These are phyloP conservation scores for Rheum nobile DNA, from an alignment of 148 eudicot species.

Conservation along the genomic window DNA sequence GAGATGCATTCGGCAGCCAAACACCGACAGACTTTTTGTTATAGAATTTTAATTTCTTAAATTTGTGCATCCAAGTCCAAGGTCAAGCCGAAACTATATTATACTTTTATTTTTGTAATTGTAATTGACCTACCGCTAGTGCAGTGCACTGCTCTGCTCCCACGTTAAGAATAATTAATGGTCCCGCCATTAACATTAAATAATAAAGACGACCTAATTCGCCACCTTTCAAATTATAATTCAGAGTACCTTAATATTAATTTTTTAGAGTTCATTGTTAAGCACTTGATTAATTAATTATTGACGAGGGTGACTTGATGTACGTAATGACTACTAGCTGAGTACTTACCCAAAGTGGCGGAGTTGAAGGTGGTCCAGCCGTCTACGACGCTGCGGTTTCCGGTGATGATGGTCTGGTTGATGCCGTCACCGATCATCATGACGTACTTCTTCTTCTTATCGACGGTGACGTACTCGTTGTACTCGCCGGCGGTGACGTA, in stretches of 20 bases:
- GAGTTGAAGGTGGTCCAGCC: conserved; percentile 81
- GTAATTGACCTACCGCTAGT: neutral
- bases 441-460: conserved; percentile 41
- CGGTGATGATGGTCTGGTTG: conserved; percentile 64
- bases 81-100: neutral
- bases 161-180: neutral
- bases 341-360: conserved; percentile 52
- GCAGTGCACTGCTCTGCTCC: neutral
- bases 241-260: neutral
- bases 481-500: conserved; percentile 59
- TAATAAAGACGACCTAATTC: neutral
- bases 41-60: neutral
- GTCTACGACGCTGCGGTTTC: conserved; percentile 55
- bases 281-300: neutral
- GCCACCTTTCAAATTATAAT: neutral
- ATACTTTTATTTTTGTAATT: neutral
- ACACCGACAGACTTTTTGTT: neutral
- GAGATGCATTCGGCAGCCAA: neutral
- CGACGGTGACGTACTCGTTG: conserved; percentile 50
- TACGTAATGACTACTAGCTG: neutral
- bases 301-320: neutral
- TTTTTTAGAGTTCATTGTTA: too few relatives aligned
- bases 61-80: neutral
- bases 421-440: conserved; percentile 75
- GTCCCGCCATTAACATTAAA: neutral